Percentiles rank a stretch among this genome's conserved stretches.
Conservation (phyloP, 768 basidiomycete species). For the Mycena galericulata region DNA sequence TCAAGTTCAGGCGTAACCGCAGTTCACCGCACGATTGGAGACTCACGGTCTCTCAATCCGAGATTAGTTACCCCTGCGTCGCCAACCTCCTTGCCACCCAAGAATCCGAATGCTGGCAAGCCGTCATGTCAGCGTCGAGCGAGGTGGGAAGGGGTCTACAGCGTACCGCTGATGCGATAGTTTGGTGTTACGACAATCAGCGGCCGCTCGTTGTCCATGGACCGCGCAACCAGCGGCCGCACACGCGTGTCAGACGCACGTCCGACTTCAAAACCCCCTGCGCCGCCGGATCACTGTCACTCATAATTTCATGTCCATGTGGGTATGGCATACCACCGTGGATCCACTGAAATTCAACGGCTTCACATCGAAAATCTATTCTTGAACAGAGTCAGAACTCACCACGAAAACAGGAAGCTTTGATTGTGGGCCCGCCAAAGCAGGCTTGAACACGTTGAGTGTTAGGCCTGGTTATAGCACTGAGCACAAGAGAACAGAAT, state of each 20-base stretch:
- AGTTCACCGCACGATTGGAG: background rate
- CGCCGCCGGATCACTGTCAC: background rate
- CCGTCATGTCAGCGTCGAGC: background rate
- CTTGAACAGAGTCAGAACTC: background rate
- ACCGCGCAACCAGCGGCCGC: background rate
- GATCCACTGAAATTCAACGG: background rate
- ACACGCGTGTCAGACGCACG: background rate
- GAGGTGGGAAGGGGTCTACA: background rate
- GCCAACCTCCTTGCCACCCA: conserved; percentile 23
- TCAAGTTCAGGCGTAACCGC: background rate
- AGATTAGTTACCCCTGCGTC: conserved; percentile 31
- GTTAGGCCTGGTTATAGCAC: conserved; percentile 1
- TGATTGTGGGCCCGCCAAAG: background rate
- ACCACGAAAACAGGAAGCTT: conserved; percentile 29
- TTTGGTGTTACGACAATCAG: conserved; percentile 1
- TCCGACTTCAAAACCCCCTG: conserved; percentile 20
- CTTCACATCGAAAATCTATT: too few species aligned
- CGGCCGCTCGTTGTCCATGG: background rate
- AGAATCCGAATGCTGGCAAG: conserved; percentile 29
- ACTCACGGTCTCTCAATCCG: conserved; percentile 33
- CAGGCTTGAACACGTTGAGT: conserved; percentile 23
- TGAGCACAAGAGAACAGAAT: background rate
- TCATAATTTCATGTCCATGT: background rate
- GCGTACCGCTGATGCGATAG: conserved; percentile 18
- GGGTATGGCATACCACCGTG: conserved; percentile 10